A percentile compares a stretch with the other conserved stretches of the same genome.
Evolutionary conservation across 331 rosid genomes (phyloP).

Genomic region (Malus hybrid): DNA sequence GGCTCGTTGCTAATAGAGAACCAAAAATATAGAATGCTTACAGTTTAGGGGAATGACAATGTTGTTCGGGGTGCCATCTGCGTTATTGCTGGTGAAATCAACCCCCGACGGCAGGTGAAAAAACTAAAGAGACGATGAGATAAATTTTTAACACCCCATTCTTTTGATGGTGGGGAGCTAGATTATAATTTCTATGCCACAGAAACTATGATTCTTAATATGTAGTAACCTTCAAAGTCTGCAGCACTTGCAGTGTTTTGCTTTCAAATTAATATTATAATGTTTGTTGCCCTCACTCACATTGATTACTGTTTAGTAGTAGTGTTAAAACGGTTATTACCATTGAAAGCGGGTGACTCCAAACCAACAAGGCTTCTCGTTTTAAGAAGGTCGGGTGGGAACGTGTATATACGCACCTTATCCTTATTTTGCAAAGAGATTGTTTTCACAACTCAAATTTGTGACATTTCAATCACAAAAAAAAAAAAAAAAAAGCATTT

Average conservation of each 20-base stretch:
- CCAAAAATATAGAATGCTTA: neutral
- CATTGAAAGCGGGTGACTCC: rapidly evolving
- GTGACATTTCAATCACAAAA: no score
- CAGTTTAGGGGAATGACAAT: neutral
- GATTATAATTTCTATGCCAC: slow-evolving; percentile 26
- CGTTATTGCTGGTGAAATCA: slow-evolving; percentile 11
- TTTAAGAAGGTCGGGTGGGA: no score
- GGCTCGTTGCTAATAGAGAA: neutral
- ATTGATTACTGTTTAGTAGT: neutral
- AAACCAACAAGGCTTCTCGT: no score
- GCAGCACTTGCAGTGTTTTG: slow-evolving; percentile 12
- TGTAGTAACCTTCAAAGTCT: neutral
- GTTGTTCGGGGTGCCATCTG: neutral
- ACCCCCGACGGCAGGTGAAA: neutral
- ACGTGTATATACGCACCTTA: no score
- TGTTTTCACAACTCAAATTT: no score
- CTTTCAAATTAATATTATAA: neutral
- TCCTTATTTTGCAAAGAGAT: rapidly evolving
- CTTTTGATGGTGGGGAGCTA: slow-evolving; percentile 35
- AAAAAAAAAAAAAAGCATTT: no score
- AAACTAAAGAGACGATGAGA: neutral
- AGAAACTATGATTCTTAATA: slow-evolving; percentile 10
- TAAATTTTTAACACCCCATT: slow-evolving; percentile 21
- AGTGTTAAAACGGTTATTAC: no score
- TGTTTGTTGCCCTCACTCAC: neutral